Conservation (phyloP, 2,329 filamentous ascomycete genomes). For the Scedosporium minutisporum region DNA sequence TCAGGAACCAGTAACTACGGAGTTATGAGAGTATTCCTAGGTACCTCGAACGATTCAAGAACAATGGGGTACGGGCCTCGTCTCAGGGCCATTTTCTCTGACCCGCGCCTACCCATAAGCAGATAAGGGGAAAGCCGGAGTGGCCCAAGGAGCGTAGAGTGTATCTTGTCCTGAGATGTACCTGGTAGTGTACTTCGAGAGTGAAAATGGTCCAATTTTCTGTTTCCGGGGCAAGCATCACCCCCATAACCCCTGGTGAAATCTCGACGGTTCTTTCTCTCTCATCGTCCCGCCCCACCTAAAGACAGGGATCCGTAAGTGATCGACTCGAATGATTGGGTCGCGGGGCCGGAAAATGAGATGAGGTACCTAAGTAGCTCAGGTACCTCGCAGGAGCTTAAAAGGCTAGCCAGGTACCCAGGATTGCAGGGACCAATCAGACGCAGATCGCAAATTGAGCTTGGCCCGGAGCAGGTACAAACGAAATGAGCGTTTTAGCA, state of each 20-base stretch:
- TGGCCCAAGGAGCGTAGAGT: not conserved
- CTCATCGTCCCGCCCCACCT: not conserved
- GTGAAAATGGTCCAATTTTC: not conserved
- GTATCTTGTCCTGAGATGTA: too few species aligned
- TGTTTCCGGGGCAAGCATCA: not conserved
- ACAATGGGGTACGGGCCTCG: not conserved
- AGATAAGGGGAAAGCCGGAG: not conserved
- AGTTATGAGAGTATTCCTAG: not conserved
- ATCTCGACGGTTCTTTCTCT: not conserved
- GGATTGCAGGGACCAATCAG: not conserved
- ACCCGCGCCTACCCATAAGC: not conserved
- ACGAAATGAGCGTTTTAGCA: not conserved
- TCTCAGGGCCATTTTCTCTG: not conserved
- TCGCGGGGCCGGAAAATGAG: not conserved
- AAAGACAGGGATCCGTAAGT: not conserved
- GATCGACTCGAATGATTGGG: not conserved
- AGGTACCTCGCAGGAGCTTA: conserved; percentile 2
- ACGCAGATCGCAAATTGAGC: not conserved
- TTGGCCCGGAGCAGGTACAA: not conserved
- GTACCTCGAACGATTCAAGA: not conserved
- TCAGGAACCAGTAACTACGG: not conserved
- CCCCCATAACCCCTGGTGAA: not conserved
- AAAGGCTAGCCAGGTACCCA: conserved; percentile 1
- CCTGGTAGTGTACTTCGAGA: too few species aligned
- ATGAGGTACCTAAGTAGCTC: not conserved